Base-by-base conservation (phyloP, 2,329 filamentous ascomycete genomes). In the Pestalotiopsis sp. region DNA sequence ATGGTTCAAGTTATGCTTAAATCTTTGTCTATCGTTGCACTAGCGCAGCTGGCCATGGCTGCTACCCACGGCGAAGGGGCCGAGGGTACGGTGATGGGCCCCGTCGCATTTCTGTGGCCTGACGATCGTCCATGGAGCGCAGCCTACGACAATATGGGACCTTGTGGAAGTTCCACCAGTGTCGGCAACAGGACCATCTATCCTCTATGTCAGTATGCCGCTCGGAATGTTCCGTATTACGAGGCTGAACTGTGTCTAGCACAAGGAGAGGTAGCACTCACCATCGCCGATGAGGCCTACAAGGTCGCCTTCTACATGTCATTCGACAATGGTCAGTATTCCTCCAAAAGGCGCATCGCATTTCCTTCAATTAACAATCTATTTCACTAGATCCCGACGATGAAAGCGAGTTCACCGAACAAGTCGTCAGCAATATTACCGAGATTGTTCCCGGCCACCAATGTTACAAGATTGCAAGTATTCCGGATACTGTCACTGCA, bases 61-160 rank as follows among this genome's bases (percentile, higher is more conserved):
- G 23, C 57, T 27, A 31, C 27, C 13, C 75, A 76, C 56, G 79
- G 78, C 6, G 69, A 78, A 20, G 74, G 73, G 31, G 69, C 69
- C 4, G 73, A 78, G 65, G 78, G 78, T 12, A 75, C 73, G n/a
- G 66, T 75, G 27, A 87, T 87, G 84, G 86, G 86, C 5, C 85
- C 86, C 2, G 85, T 85, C 14, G 85, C 85, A 25, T 87, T 89
- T 73, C 76, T 89, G 66, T 89, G 87, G 86, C 86, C 86, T 0
- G 75, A 78, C 2, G 83, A 87, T 72, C 81, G 86, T 31, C 75
- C 77, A 20, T 89, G 85, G 85, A 81, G 79, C 52, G 82, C 83
- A 49, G 78, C 79, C 4, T 74, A 81, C 38, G 86, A 88, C 73
- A 88, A 88, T 71, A 82, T 74, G 7, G 81, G 81, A 1, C 86